Conservation (phyloP, 2,329 filamentous ascomycete genomes). For the Xylariales sp. region DNA sequence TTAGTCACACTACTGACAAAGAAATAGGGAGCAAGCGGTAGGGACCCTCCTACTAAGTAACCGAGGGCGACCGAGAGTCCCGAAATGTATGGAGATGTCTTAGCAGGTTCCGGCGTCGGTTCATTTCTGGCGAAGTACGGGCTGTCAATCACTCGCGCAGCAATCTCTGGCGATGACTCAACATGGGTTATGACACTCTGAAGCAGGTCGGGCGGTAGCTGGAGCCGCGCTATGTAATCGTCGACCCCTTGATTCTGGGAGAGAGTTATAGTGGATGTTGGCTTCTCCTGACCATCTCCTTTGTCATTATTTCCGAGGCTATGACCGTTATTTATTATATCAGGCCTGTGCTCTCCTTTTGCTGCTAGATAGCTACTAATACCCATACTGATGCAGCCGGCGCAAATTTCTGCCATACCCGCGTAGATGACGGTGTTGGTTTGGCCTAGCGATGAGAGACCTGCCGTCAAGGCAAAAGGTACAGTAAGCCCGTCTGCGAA, state of each 20-base stretch:
- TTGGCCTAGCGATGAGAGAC: slow-evolving; percentile 73
- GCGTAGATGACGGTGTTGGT: slow-evolving; percentile 76
- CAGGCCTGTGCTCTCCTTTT: slow-evolving; percentile 58
- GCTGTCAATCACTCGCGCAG: slow-evolving; percentile 21
- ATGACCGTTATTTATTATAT: neutral
- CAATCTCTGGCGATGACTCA: slow-evolving; percentile 32
- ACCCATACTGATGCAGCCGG: slow-evolving; percentile 82
- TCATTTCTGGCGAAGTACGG: slow-evolving; percentile 37
- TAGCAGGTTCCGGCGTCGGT: slow-evolving; percentile 51
- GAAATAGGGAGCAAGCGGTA: slow-evolving; percentile 79
- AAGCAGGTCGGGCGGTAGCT: slow-evolving; percentile 44
- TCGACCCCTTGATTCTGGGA: slow-evolving; percentile 11
- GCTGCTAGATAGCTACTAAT: slow-evolving; percentile 79
- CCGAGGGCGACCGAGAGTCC: slow-evolving; percentile 74
- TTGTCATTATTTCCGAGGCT: slow-evolving; percentile 8
- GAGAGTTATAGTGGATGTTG: slow-evolving; percentile 3
- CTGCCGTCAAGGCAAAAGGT: slow-evolving; percentile 81
- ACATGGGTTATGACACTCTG: slow-evolving; percentile 43
- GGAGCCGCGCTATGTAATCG: slow-evolving; percentile 45
- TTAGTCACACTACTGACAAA: slow-evolving; percentile 59
- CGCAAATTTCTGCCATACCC: slow-evolving; percentile 79
- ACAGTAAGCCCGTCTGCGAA: slow-evolving; percentile 84
- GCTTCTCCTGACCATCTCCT: slow-evolving; percentile 53
- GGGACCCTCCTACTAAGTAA: slow-evolving; percentile 76
- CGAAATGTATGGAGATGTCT: slow-evolving; percentile 62